These are phyloP conservation scores for Vaccinium darrowii DNA, from an alignment of 148 eudicot genomes.

Conservation along the genomic window DNA sequence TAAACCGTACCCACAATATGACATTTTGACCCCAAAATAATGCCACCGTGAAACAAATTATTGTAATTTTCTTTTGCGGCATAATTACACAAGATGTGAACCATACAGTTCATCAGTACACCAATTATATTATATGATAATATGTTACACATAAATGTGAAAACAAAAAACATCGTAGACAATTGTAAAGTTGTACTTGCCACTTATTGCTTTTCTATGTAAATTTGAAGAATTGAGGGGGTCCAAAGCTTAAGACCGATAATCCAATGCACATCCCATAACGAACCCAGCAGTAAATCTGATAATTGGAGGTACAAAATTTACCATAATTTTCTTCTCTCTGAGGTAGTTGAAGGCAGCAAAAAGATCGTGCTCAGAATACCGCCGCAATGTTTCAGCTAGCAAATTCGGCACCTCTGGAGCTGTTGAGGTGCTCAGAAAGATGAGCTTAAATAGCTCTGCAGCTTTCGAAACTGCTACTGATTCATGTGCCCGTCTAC, in stretches of 20 bases:
- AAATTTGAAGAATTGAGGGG: constrained; percentile 7
- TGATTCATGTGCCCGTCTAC: constrained; percentile 49
- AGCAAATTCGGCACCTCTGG: constrained; percentile 72
- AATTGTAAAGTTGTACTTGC: background rate
- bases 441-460: constrained; percentile 92
- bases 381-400: constrained; percentile 79
- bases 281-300: constrained; percentile 5
- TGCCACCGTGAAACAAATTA: background rate
- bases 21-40: background rate
- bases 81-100: background rate
- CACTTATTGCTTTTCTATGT: background rate
- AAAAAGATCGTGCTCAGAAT: constrained; percentile 93
- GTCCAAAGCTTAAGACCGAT: background rate
- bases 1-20: background rate
- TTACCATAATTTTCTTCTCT: constrained; percentile 85
- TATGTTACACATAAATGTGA: background rate
- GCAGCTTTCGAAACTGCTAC: constrained; percentile 84
- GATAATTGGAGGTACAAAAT: constrained; percentile 14
- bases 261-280: constrained; percentile 6
- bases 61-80: background rate
- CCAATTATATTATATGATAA: background rate
- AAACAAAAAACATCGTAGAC: background rate
- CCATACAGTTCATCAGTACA: background rate
- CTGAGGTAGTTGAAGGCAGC: constrained; percentile 90
- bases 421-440: constrained; percentile 67